phyloP scores from a whole-genome alignment of 176 grass and related monocot species.

The Bolboschoenus planiculmis region DNA sequence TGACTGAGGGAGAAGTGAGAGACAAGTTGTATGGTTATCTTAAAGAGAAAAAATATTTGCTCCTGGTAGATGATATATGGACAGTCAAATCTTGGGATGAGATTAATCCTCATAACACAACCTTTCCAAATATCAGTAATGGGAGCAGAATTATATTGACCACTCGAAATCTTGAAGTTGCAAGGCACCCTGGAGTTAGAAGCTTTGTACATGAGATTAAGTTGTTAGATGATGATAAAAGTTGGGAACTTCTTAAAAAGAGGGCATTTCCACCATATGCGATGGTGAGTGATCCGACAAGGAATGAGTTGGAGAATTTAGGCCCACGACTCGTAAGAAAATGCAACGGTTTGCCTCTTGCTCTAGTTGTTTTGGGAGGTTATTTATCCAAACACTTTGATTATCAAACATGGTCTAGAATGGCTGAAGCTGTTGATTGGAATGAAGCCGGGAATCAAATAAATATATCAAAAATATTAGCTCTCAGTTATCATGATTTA shows the following conservation, averaged over 20 bases:
- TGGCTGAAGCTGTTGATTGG: background rate
- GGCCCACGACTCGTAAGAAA: background rate
- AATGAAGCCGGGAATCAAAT: background rate
- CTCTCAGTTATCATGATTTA: background rate
- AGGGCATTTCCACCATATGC: background rate
- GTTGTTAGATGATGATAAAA: background rate
- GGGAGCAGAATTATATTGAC: background rate
- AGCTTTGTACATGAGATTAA: background rate
- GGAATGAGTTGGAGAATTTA: background rate
- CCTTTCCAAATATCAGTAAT: background rate
- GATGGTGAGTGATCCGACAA: background rate
- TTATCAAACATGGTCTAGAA: background rate
- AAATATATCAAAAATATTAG: background rate
- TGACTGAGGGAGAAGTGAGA: background rate
- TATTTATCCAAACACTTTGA: background rate
- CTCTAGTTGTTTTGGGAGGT: background rate
- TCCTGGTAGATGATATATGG: background rate
- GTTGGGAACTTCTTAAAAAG: background rate
- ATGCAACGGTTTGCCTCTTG: background rate
- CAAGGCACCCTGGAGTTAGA: background rate
- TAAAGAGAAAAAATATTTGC: background rate
- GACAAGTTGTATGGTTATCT: background rate
- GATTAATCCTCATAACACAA: background rate
- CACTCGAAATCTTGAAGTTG: background rate
- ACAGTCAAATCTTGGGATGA: background rate